Conservation (phyloP, 331 rosid genomes). For the Pyrus hybrid region DNA sequence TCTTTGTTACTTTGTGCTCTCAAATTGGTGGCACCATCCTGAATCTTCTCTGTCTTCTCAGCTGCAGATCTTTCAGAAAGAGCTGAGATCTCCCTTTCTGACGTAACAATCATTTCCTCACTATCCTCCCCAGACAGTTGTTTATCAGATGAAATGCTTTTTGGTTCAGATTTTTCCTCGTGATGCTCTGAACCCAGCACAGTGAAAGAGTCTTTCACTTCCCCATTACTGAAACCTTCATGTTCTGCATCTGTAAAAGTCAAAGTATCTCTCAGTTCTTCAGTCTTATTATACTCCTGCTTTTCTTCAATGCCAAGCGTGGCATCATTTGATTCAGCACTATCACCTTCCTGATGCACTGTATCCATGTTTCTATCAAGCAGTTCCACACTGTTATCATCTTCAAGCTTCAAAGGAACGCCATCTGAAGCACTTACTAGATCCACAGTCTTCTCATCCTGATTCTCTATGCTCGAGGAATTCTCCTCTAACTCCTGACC, state of each 20-base stretch:
- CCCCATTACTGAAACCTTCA: constrained; percentile 17
- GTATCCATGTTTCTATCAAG: constrained; percentile 23
- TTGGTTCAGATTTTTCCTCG: constrained; percentile 19
- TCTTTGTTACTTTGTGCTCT: constrained; percentile 10
- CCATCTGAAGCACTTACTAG: constrained; percentile 1
- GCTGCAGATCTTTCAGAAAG: constrained; percentile 18
- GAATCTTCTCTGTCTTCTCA: constrained; percentile 23
- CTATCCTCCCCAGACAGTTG: constrained; percentile 11
- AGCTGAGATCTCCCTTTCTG: constrained; percentile 17
- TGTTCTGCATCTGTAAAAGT: constrained; percentile 12
- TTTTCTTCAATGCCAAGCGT: constrained; percentile 5
- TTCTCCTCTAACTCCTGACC: constrained; percentile 5
- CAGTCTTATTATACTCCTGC: constrained; percentile 18
- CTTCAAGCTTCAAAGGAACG: constrained; percentile 13
- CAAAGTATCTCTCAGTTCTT: constrained; percentile 9
- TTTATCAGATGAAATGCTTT: constrained; percentile 20
- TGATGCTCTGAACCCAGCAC: constrained; percentile 18
- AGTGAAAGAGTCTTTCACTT: constrained; percentile 10
- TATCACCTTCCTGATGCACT: constrained; percentile 14
- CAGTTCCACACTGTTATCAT: constrained; percentile 11
- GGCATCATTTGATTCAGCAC: constrained; percentile 19
- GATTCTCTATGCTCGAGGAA: neutral
- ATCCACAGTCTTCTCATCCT: neutral
- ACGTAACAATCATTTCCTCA: constrained; percentile 15
- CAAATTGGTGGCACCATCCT: constrained; percentile 15